Percentiles rank a stretch among this genome's conserved stretches.
Conservation (phyloP, 2,329 filamentous ascomycete genomes). For the Penicillium sp. region DNA sequence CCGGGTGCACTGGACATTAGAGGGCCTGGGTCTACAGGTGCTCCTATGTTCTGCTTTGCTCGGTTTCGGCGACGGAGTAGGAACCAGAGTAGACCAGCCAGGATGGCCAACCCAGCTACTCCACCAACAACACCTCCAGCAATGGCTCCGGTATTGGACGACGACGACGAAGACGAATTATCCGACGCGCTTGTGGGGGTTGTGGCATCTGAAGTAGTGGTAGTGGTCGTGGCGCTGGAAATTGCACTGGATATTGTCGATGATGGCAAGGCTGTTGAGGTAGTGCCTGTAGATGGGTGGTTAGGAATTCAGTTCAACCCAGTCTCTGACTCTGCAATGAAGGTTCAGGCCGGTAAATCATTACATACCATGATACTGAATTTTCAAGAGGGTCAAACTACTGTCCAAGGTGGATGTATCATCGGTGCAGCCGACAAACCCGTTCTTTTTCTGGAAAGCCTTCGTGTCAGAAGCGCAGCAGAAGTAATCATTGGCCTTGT, state of each 20-base stretch:
- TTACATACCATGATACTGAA: slow-evolving; percentile 4
- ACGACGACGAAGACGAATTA: not conserved
- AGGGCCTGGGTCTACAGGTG: not conserved
- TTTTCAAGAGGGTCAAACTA: not conserved
- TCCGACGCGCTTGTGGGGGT: not conserved
- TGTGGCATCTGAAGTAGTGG: not conserved
- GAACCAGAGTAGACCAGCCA: slow-evolving; percentile 16
- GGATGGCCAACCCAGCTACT: slow-evolving; percentile 14
- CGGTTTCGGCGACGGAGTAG: slow-evolving; percentile 10
- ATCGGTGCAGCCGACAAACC: slow-evolving; percentile 17
- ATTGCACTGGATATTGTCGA: not conserved
- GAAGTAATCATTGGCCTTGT: slow-evolving; percentile 23
- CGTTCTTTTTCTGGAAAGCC: slow-evolving; percentile 11
- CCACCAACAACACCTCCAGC: slow-evolving; percentile 20
- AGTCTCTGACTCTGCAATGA: not conserved
- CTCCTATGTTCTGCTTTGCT: not conserved
- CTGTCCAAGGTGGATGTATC: slow-evolving; percentile 3
- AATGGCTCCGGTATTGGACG: slow-evolving; percentile 5
- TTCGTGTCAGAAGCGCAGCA: slow-evolving; percentile 18
- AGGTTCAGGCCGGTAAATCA: not conserved
- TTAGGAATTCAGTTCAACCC: not conserved
- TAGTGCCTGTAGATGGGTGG: not conserved
- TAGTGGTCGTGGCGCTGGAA: not conserved
- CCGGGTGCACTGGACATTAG: not conserved
- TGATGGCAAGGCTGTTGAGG: not conserved